A percentile compares a stretch with the other conserved stretches of the same genome.
These are phyloP conservation scores for Paradendryphiella salina DNA, from an alignment of 2,329 filamentous ascomycete species.

Conservation along the genomic window DNA sequence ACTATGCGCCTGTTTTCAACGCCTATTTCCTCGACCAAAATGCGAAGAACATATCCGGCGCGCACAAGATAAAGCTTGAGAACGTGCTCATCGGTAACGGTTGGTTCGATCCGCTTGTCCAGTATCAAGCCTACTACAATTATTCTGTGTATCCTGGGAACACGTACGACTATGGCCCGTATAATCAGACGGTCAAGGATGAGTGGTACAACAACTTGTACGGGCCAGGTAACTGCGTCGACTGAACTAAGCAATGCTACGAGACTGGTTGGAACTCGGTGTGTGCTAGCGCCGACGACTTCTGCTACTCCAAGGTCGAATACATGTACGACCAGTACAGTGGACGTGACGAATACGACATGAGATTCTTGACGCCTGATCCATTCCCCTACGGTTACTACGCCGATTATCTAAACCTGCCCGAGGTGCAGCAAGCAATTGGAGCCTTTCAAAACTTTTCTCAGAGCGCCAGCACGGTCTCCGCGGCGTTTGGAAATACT, in stretches of 20 bases:
- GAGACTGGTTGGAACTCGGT: constrained; percentile 55
- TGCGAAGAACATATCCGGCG: constrained; percentile 49
- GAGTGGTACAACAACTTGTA: constrained; percentile 64
- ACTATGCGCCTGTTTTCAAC: constrained; percentile 61
- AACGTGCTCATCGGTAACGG: constrained; percentile 62
- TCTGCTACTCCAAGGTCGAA: constrained; percentile 60
- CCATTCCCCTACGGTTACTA: constrained; percentile 63
- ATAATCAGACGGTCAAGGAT: constrained; percentile 54
- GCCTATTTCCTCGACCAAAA: constrained; percentile 56
- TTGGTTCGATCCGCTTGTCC: constrained; percentile 61
- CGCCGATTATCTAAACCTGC: constrained; percentile 61
- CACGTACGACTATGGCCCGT: constrained; percentile 60
- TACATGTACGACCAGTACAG: constrained; percentile 56
- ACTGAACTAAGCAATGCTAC: constrained; percentile 61
- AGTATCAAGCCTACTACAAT: constrained; percentile 63
- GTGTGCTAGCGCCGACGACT: constrained; percentile 59
- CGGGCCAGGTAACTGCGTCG: constrained; percentile 63
- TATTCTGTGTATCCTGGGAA: constrained; percentile 61
- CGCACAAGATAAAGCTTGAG: constrained; percentile 55
- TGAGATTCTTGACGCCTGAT: constrained; percentile 59
- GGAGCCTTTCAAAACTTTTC: constrained; percentile 65
- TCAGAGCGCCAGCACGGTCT: constrained; percentile 50
- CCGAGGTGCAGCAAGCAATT: constrained; percentile 59
- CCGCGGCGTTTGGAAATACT: constrained; percentile 51
- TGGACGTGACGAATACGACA: constrained; percentile 63